Evolutionary conservation across 768 basidiomycete species (phyloP).

Genomic region (Sarcodon aspratus): DNA sequence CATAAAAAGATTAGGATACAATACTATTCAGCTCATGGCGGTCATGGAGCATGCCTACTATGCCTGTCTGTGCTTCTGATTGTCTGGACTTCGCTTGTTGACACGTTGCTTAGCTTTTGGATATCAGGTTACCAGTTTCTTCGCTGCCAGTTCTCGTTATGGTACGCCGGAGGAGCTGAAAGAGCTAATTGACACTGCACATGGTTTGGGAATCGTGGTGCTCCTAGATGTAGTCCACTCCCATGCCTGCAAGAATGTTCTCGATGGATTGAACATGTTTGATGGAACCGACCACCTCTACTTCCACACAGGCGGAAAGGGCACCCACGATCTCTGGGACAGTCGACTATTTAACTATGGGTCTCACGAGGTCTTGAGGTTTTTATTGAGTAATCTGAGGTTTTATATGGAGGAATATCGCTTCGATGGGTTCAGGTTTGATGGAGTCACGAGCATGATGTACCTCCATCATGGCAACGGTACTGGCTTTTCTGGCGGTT

Average conservation of each 20-base stretch:
- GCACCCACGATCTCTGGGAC: constrained; percentile 95
- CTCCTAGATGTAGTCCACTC: constrained; percentile 97
- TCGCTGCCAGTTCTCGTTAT: constrained; percentile 93
- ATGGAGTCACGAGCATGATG: constrained; percentile 99
- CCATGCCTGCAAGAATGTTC: constrained; percentile 95
- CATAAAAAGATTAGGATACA: constrained; percentile 89
- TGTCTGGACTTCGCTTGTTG: background rate
- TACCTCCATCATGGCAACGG: constrained; percentile 97
- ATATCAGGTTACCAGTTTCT: constrained; percentile 96
- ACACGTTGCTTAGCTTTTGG: constrained; percentile 64
- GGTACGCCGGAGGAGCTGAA: constrained; percentile 93
- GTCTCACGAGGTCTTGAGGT: constrained; percentile 86
- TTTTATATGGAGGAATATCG: constrained; percentile 93
- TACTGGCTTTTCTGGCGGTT: constrained; percentile 93
- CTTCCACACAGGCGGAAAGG: constrained; percentile 90
- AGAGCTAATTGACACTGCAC: constrained; percentile 91
- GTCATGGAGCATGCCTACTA: constrained; percentile 98
- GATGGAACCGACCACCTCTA: constrained; percentile 97
- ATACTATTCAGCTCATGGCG: constrained; percentile 97
- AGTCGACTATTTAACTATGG: constrained; percentile 96
- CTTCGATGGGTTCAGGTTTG: constrained; percentile 98
- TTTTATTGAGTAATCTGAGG: constrained; percentile 88
- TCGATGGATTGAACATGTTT: constrained; percentile 91
- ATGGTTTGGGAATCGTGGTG: constrained; percentile 85
- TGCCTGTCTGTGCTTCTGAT: constrained; percentile 53